A percentile compares a stretch with the other conserved stretches of the same genome.
These are phyloP conservation scores for Mycosarcoma mackinlayi DNA, from an alignment of 1,284 basidiomycete genomes.

Conservation along the genomic window DNA sequence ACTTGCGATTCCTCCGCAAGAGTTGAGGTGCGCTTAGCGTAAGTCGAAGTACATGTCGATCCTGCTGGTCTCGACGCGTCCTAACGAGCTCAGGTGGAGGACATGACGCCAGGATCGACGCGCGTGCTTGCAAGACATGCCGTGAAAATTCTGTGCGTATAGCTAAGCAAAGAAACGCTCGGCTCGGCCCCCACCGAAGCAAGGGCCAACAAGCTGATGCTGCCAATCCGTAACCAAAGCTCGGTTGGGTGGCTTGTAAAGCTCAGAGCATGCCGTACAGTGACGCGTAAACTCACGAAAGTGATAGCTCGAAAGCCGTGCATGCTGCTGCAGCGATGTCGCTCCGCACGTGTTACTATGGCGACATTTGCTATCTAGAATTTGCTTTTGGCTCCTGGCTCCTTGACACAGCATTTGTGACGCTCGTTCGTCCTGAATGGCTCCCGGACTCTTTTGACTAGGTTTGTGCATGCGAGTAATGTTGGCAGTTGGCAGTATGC, in stretches of 20 bases:
- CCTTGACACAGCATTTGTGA: not conserved
- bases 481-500: no score
- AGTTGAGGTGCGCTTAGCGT: constrained; percentile 19
- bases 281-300: no score
- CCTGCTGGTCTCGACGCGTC: constrained; percentile 25
- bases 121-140: not conserved
- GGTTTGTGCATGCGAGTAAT: no score
- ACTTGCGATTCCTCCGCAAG: no score
- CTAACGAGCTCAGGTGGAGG: constrained; percentile 25
- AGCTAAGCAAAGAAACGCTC: not conserved
- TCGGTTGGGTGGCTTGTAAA: not conserved
- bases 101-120: constrained; percentile 28
- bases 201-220: not conserved
- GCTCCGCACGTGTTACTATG: constrained; percentile 18
- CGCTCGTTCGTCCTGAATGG: not conserved
- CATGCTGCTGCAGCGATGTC: not conserved
- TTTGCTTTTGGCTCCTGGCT: constrained; percentile 4
- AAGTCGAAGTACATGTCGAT: constrained; percentile 23
- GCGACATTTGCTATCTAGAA: constrained; percentile 14
- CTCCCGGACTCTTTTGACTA: no score
- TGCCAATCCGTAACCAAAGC: not conserved
- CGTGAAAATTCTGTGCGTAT: constrained; percentile 8
- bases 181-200: not conserved
- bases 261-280: no score
- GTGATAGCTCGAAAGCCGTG: not conserved